These are phyloP conservation scores for Termitomyces sp. DNA, from an alignment of 768 basidiomycete species.

Conservation along the genomic window DNA sequence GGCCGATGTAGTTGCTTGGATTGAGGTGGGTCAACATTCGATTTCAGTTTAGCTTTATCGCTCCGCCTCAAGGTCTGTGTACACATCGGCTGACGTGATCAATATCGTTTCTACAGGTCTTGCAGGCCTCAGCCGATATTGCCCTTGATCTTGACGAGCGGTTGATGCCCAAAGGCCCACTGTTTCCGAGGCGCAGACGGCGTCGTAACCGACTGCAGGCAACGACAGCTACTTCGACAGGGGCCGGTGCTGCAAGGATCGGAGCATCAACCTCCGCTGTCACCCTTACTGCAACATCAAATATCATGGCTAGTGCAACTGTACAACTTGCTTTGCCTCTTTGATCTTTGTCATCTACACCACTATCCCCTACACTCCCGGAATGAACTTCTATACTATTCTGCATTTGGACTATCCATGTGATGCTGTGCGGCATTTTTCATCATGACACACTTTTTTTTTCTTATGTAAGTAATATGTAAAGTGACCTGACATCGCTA, in stretches of 20 bases:
- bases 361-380: background rate
- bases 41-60: conserved; percentile 5
- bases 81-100: background rate
- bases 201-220: background rate
- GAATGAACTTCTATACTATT: background rate
- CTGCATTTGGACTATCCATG: background rate
- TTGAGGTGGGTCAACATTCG: conserved; percentile 60
- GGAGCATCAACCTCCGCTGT: background rate
- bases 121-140: conserved; percentile 91
- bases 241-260: background rate
- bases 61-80: background rate
- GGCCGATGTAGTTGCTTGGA: conserved; percentile 87
- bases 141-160: conserved; percentile 89
- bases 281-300: background rate
- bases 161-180: conserved; percentile 85
- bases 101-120: conserved; percentile 40
- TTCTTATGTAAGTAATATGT: background rate
- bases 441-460: background rate
- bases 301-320: background rate
- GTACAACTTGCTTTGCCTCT: background rate
- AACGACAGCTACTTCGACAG: background rate
- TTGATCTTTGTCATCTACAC: background rate
- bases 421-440: background rate
- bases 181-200: conserved; percentile 49
- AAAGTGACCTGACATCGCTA: background rate